Evolutionary conservation across 2,329 filamentous ascomycete genomes (phyloP).

Genomic region (Colletotrichum navitas): DNA sequence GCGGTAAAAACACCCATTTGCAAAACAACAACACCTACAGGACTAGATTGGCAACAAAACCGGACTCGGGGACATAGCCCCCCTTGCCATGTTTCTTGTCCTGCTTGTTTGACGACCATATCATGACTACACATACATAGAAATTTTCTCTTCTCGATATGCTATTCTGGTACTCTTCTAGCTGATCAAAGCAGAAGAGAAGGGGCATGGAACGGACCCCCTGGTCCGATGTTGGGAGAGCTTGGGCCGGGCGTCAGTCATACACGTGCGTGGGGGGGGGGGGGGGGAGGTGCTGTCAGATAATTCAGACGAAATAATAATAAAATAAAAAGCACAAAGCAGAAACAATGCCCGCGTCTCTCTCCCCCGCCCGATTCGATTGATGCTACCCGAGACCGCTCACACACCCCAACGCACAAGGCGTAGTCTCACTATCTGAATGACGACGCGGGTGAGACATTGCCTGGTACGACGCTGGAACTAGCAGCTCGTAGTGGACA

Average conservation of each 20-base stretch:
- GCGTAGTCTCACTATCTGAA: not conserved
- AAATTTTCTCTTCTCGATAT: conserved; percentile 1
- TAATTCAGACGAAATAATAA: not conserved
- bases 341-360: not conserved
- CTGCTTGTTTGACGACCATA: conserved; percentile 26
- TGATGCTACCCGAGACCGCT: not conserved
- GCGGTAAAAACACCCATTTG: no score
- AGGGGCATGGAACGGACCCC: not conserved
- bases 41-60: conserved; percentile 25
- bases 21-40: conserved; percentile 11
- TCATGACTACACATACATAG: conserved; percentile 36
- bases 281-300: not conserved
- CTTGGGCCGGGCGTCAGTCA: not conserved
- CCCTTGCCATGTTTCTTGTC: not conserved
- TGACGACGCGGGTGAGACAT: conserved; percentile 6
- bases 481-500: not conserved
- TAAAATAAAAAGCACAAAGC: not conserved
- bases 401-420: not conserved
- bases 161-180: not conserved
- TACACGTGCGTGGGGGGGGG: no score
- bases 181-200: not conserved
- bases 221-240: conserved; percentile 7
- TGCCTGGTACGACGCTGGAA: not conserved
- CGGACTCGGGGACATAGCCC: conserved; percentile 3
- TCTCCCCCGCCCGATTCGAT: not conserved